Evolutionary conservation across 306 rosid genomes (phyloP), one percentile per base, ranked within the genome.

Genomic region (Fragaria nilgerrensis): DNA sequence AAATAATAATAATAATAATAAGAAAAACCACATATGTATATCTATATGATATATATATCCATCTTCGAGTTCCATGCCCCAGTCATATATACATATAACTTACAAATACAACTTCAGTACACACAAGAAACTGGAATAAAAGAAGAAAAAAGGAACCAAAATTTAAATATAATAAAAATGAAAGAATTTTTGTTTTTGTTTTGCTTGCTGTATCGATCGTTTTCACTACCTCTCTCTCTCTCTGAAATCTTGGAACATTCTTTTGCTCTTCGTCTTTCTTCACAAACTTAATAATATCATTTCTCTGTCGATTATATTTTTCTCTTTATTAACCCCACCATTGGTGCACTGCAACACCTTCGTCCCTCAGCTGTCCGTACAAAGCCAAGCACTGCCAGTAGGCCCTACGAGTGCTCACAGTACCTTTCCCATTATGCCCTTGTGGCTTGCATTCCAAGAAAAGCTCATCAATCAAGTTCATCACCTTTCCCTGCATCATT

Each of bases 261-360:
- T 34, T 43, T 32, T 34, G 70, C 70, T 64, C 70, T 64, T 44
- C 0, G 70, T 64, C 23, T 32, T 36, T 64, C 25, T 64, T 64
- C 20, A 32, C 45, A 34, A 36, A 64, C 13, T 27, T 41, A 2
- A 7, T 17, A 64, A 36, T 36, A 5, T 64, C 25, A 64, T 36
- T 7, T 64, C 44, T 34, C 69, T 34, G 69, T 64, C 23, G 44
- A 64, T 32, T 16, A 3, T 64, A 8, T 41, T 41, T 41, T 41
- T 16, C 6, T 19, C 19, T 59, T 19, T 25, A 43, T 66, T 59
- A 91, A 78, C 92, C 97, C 96, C 97, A 91, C 98, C 98, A 93
- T 16, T 93, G 98, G 68, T 93, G 97, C 73, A 93, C 98, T 10
- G 97, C 98, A 6, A 93, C 93, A 55, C 98, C 97, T 81, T 89